These are phyloP conservation scores for Xerocomus spinulosus DNA, from an alignment of 768 basidiomycete species.

Conservation along the genomic window DNA sequence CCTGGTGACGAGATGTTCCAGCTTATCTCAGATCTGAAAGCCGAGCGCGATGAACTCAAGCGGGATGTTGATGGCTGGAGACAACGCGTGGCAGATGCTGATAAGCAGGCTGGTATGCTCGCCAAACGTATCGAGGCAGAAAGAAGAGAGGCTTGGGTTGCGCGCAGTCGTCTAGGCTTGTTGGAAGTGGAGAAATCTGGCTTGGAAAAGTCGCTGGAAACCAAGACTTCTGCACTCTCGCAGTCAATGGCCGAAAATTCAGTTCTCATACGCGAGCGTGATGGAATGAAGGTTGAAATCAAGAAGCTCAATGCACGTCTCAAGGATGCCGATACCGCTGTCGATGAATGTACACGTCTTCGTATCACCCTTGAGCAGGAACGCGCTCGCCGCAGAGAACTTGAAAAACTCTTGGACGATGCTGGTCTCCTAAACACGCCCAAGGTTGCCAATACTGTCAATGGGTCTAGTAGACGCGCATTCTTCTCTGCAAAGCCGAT, in stretches of 20 bases:
- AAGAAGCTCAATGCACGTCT: constrained; percentile 29
- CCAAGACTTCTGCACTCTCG: constrained; percentile 28
- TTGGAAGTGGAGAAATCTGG: constrained; percentile 64
- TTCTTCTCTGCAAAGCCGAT: constrained; percentile 20
- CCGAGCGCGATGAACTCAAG: constrained; percentile 85
- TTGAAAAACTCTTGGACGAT: constrained; percentile 52
- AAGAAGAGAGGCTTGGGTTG: constrained; percentile 77
- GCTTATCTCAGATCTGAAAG: constrained; percentile 72
- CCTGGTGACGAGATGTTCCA: constrained; percentile 76
- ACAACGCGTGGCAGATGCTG: constrained; percentile 67
- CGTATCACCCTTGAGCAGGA: constrained; percentile 37
- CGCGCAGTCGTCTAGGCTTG: constrained; percentile 64
- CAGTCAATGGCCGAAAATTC: constrained; percentile 27
- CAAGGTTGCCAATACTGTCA: constrained; percentile 24
- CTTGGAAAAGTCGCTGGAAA: constrained; percentile 46
- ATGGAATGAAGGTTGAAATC: constrained; percentile 28
- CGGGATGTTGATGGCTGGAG: constrained; percentile 89
- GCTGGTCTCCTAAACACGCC: constrained; percentile 44
- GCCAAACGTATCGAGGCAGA: constrained; percentile 71
- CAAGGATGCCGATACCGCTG: constrained; percentile 23
- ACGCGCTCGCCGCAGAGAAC: constrained; percentile 37
- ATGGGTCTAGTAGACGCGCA: constrained; percentile 12
- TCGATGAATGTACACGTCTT: constrained; percentile 27
- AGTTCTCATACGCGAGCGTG: constrained; percentile 24
- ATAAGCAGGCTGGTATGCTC: constrained; percentile 63